Conservation (phyloP, 805 yeast species). For the Starmerella kuoi region DNA sequence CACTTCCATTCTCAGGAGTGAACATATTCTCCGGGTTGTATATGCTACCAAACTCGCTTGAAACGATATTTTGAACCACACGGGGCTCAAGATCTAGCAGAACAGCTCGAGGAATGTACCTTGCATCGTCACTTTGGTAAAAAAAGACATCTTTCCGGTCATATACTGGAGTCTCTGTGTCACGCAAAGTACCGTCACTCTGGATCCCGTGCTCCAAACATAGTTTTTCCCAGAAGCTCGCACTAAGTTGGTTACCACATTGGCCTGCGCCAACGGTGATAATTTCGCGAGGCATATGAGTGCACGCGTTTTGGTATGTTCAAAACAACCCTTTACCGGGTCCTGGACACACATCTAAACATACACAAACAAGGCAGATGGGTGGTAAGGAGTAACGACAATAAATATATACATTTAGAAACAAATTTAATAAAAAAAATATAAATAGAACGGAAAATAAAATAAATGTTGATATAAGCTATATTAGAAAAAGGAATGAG, state of each 20-base stretch:
- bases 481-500: too few species aligned
- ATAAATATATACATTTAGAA: too few species aligned
- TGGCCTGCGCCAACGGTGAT: conserved; percentile 48
- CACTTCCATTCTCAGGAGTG: conserved; percentile 55
- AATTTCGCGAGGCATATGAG: conserved; percentile 27
- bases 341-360: too few species aligned
- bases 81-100: conserved; percentile 78
- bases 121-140: conserved; percentile 56
- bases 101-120: conserved; percentile 80
- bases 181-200: conserved; percentile 45
- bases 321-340: too few species aligned
- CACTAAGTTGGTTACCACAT: conserved; percentile 94
- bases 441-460: background rate
- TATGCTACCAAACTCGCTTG: conserved; percentile 42
- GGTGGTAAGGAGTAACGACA: too few species aligned
- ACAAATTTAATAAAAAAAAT: too few species aligned
- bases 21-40: conserved; percentile 77
- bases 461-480: too few species aligned
- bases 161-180: conserved; percentile 33
- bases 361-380: too few species aligned
- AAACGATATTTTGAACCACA: conserved; percentile 55
- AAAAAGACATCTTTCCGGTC: conserved; percentile 82
- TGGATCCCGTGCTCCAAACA: conserved; percentile 75
- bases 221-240: conserved; percentile 82
- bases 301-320: too few species aligned